phyloP scores from a whole-genome alignment of 2,329 filamentous ascomycete genomes.

The Exophiala aquamarina region DNA sequence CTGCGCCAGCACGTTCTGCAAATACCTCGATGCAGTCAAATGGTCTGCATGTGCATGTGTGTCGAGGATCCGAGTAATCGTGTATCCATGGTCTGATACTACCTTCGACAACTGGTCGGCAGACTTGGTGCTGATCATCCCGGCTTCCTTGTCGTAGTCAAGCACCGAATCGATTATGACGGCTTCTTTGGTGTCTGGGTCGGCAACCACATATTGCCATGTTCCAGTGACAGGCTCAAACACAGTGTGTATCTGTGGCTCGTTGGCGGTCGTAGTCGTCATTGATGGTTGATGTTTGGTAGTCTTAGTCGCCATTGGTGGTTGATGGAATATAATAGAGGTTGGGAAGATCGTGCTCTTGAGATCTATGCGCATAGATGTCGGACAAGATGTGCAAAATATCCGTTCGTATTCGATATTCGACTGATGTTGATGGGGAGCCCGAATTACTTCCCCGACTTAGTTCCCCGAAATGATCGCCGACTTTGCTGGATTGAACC shows the following conservation, averaged over 20 bases:
- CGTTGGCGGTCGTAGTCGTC: too few relatives aligned
- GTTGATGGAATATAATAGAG: too few relatives aligned
- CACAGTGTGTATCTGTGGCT: conserved; percentile 33
- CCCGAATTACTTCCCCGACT: too few relatives aligned
- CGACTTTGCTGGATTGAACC: too few relatives aligned
- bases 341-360: too few relatives aligned
- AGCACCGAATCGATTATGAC: conserved; percentile 64
- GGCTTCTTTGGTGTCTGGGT: conserved; percentile 49
- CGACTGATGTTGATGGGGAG: too few relatives aligned
- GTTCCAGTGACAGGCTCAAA: conserved; percentile 50
- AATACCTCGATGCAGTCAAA: conserved; percentile 58
- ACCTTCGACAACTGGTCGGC: conserved; percentile 55
- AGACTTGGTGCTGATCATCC: conserved; percentile 48
- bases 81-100: conserved; percentile 48
- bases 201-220: conserved; percentile 63
- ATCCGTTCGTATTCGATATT: too few relatives aligned
- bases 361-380: too few relatives aligned
- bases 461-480: too few relatives aligned
- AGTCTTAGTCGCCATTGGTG: too few relatives aligned
- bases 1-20: conserved; percentile 48
- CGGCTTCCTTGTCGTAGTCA: conserved; percentile 52
- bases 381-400: too few relatives aligned
- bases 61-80: conserved; percentile 56
- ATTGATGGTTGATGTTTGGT: too few relatives aligned
- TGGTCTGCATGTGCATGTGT: conserved; percentile 65